Evolutionary conservation across 106 monocot species (phyloP).

Genomic region (Dendrobium huoshanense): DNA sequence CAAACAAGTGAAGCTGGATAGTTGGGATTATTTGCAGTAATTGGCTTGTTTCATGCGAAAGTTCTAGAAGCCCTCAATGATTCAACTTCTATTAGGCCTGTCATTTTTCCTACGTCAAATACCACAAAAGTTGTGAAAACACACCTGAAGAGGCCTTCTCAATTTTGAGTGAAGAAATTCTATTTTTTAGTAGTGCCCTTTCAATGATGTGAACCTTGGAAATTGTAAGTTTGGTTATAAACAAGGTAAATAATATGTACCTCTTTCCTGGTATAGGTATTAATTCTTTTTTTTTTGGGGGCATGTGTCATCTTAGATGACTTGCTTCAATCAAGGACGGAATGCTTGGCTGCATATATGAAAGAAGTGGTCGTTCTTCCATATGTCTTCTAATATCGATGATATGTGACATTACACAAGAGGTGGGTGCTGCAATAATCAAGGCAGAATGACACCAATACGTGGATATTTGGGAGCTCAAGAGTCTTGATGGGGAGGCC

Average conservation of each 20-base stretch:
- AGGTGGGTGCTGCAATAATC: constrained; percentile 82
- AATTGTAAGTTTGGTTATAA: constrained; percentile 85
- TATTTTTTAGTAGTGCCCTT: too few species aligned
- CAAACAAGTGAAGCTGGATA: too few species aligned
- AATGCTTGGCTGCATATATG: constrained; percentile 95
- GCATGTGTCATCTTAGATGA: constrained; percentile 84
- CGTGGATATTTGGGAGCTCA: constrained; percentile 82
- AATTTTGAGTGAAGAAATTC: too few species aligned
- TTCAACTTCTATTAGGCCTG: too few species aligned
- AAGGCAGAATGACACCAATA: constrained; percentile 76
- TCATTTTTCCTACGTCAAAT: too few species aligned
- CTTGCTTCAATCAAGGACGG: constrained; percentile 94
- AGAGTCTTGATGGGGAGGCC: constrained; percentile 40
- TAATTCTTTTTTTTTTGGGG: constrained; percentile 84
- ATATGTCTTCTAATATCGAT: constrained; percentile 90
- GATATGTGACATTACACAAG: constrained; percentile 89
- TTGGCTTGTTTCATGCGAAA: too few species aligned
- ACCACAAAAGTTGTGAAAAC: too few species aligned
- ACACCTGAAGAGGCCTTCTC: too few species aligned
- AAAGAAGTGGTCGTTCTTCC: constrained; percentile 81
- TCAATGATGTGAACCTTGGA: constrained; percentile 8
- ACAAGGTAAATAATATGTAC: constrained; percentile 98
- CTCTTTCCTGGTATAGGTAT: constrained; percentile 95
- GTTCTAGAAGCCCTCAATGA: too few species aligned
- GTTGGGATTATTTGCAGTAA: too few species aligned